Percentiles rank a stretch among this genome's conserved stretches.
Evolutionary conservation across 2,329 filamentous ascomycete species (phyloP).

Genomic region (Neofusicoccum sp.): DNA sequence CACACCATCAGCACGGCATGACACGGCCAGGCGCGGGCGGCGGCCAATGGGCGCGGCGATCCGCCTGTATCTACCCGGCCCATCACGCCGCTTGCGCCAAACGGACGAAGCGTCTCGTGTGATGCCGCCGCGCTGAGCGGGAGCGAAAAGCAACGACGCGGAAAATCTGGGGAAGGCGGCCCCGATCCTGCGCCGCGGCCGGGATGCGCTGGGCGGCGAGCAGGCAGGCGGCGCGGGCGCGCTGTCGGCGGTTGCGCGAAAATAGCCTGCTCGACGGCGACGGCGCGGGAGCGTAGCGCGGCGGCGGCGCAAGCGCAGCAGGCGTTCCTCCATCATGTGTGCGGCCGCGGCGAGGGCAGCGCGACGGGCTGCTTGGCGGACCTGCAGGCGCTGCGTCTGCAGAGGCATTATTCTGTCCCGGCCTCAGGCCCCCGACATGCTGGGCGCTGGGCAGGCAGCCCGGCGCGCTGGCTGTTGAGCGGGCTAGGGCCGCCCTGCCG

Average conservation of each 20-base stretch:
- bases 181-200: slow-evolving; percentile 9
- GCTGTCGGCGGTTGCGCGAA: slow-evolving; percentile 15
- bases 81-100: slow-evolving; percentile 18
- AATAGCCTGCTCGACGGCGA: slow-evolving; percentile 1
- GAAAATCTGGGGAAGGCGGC: slow-evolving; percentile 18
- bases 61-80: slow-evolving; percentile 9
- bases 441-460: background rate
- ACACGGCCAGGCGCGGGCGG: slow-evolving; percentile 12
- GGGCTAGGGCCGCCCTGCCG: background rate
- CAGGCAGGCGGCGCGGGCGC: background rate
- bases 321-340: too few relatives aligned
- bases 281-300: slow-evolving; percentile 1
- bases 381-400: background rate
- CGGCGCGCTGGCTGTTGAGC: slow-evolving; percentile 11
- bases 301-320: background rate
- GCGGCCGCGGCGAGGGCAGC: too few relatives aligned
- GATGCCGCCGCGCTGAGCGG: slow-evolving; percentile 11
- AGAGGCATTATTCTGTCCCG: background rate
- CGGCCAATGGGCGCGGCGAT: slow-evolving; percentile 10
- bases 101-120: too few relatives aligned
- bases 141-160: slow-evolving; percentile 19
- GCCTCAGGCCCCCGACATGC: background rate
- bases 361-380: slow-evolving; percentile 3
- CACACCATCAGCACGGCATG: slow-evolving; percentile 9
- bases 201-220: background rate